Evolutionary conservation across 2,329 filamentous ascomycete genomes (phyloP), one percentile per base, ranked within the genome.

Genomic region (Cordyceps fumosorosea): DNA sequence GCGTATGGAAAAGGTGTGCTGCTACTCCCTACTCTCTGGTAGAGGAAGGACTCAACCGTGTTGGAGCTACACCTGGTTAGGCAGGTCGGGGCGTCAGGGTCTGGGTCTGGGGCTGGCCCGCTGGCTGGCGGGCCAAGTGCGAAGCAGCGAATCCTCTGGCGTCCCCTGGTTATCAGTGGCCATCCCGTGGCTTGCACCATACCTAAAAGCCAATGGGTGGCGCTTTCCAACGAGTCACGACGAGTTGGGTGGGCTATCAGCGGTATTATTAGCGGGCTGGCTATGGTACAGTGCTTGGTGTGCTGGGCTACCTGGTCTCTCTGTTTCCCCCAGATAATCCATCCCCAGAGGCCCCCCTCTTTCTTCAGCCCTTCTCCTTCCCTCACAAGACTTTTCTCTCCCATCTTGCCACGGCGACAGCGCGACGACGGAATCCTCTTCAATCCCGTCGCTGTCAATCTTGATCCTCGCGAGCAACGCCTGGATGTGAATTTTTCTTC

Each of bases 61-160:
- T 29, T 42, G 56, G 34, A 44, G 47, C 56, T 52, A 59, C 37
- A 18, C 56, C 51, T 47, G 20, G 45, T 51, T 59, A 52, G 56
- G 56, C 56, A 59, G 56, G 56, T 59, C 47, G 24, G 56, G 32
- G 26, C 20, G 26, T 18, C n/a, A 54, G 50, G 50, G 29, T 37
- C 34, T 37, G 34, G 34, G 32, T 10, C 34, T 37, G 10, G 34
- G 34, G 5, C 34, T 37, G 34, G 34, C 34, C 29, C 29, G 29
- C 29, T 29, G 29, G 29, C 29, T 29, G 29, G 29, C 29, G 8
- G 29, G 10, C 10, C 10, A 37, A 37, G 34, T 12, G 34, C 34
- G 10, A 37, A 37, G 10, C 34, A 37, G 34, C 34, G 34, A 37
- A 37, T 37, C 34, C 34, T 12, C 34, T 14, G 34, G 10, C 34